Evolutionary conservation across 495 filamentous ascomycete genomes (phyloP), one percentile per base, ranked within the genome.

Genomic region (Schizothecium vesticola): DNA sequence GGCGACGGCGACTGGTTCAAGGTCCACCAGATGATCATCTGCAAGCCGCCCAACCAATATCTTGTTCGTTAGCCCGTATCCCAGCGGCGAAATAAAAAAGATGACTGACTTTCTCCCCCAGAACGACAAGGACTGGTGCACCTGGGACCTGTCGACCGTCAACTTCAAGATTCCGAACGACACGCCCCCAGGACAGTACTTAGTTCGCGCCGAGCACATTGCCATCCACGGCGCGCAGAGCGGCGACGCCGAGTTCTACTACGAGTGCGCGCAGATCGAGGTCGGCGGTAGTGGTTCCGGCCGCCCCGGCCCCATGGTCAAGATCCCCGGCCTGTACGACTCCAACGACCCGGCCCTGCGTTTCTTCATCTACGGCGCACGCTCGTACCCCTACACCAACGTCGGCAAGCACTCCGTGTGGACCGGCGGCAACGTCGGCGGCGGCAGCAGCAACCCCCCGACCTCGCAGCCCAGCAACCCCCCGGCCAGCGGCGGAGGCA

Each of bases 181-280:
- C 67, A 57, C 74, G 78, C 33, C 81, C 19, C 72, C 72, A 9
- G 85, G 85, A 43, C 79, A 86, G 64, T 87, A 86, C 71, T 80
- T 86, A 33, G 70, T 85, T 61, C 79, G 85, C 13, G 78, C 78
- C 28, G 84, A 86, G 67, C 82, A 84, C 65, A 81, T 86, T 60
- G 85, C 76, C 28, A 70, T 85, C 63, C 82, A 85, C 70, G 75
- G 72, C 61, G 70, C 69, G 66, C 67, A 67, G 68, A 69, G 67
- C 69, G 74, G 74, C 13, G 75, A 74, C 31, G 72, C 80, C n/a
- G 76, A 84, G 67, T 75, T 82, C 70, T 81, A 84, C 70, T 73
- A 80, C 71, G 76, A 78, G 29, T 87, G 85, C 64, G 83, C 80
- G 9, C 85, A 87, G 68, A 69, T 87, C 70, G 84, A 79, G 64